These are phyloP conservation scores for Plenodomus biglobosus DNA, from an alignment of 2,329 filamentous ascomycete species.

Conservation along the genomic window DNA sequence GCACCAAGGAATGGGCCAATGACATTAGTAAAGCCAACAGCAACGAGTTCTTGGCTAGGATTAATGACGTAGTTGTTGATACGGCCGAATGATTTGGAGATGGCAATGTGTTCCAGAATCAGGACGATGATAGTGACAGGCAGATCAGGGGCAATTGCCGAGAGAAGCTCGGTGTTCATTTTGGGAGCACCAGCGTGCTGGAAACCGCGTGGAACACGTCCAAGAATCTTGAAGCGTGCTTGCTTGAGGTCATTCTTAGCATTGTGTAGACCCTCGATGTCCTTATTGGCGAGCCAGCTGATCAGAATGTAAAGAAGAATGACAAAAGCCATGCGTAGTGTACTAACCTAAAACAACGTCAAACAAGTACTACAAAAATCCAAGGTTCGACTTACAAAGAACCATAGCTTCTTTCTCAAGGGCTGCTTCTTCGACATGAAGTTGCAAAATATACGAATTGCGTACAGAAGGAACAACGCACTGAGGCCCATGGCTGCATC, in stretches of 20 bases:
- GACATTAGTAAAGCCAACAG: conserved; percentile 87
- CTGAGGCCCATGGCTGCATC: conserved; percentile 88
- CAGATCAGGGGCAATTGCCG: conserved; percentile 68
- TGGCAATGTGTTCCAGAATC: conserved; percentile 94
- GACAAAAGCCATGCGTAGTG: conserved; percentile 85
- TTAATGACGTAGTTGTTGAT: conserved; percentile 98
- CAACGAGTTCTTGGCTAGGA: conserved; percentile 93
- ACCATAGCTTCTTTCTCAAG: conserved; percentile 73
- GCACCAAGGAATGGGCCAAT: conserved; percentile 87
- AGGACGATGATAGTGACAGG: conserved; percentile 89
- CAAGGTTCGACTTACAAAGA: conserved; percentile 60
- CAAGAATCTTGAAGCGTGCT: conserved; percentile 68
- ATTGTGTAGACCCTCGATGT: conserved; percentile 45
- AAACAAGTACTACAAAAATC: conserved; percentile 69
- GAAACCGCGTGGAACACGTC: conserved; percentile 54
- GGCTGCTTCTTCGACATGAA: conserved; percentile 69
- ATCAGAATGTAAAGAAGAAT: conserved; percentile 91
- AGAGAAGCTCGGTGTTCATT: conserved; percentile 67
- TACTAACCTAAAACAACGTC: conserved; percentile 81
- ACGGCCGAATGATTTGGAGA: conserved; percentile 93
- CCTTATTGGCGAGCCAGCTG: conserved; percentile 78
- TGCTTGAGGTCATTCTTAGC: conserved; percentile 50
- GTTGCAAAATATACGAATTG: conserved; percentile 9
- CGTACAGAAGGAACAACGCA: conserved; percentile 76
- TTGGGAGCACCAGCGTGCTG: conserved; percentile 73